Conservation (phyloP, 177 flowering plant species). For the Vitis hybrid region DNA sequence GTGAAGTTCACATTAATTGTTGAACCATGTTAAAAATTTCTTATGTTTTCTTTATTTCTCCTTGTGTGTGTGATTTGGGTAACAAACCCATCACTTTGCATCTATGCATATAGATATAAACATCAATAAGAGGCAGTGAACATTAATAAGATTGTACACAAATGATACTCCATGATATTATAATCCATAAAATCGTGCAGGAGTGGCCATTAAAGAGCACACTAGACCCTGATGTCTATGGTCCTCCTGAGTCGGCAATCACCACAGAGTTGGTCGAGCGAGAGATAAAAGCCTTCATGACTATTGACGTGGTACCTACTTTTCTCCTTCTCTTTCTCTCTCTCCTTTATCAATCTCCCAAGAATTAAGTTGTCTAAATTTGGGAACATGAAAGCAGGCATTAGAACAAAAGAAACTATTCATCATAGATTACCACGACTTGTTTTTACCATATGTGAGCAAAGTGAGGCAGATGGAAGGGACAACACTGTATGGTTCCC, state of each 20-base stretch:
- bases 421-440: conserved; percentile 48
- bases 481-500: conserved; percentile 41
- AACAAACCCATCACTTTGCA: too few species aligned
- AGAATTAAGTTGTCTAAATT: too few species aligned
- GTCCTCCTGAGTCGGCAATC: conserved; percentile 20
- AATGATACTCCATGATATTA: too few species aligned
- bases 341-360: too few species aligned
- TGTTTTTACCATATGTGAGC: conserved; percentile 35
- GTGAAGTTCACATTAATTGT: too few species aligned
- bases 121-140: too few species aligned
- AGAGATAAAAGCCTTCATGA: conserved; percentile 9
- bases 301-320: conserved; percentile 6
- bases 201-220: conserved; percentile 28
- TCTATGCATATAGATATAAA: too few species aligned
- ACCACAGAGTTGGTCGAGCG: conserved; percentile 9
- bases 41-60: too few species aligned
- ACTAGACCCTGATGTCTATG: conserved; percentile 30
- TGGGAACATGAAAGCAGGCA: conserved; percentile 11
- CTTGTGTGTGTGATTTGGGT: too few species aligned
- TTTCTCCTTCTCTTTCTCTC: background rate
- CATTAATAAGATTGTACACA: too few species aligned
- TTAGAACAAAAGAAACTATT: conserved; percentile 30
- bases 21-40: too few species aligned
- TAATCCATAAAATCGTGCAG: background rate
- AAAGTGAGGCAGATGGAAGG: conserved; percentile 33